Evolutionary conservation across 2,329 filamentous ascomycete species (phyloP).

Genomic region (Mariannaea sp.): DNA sequence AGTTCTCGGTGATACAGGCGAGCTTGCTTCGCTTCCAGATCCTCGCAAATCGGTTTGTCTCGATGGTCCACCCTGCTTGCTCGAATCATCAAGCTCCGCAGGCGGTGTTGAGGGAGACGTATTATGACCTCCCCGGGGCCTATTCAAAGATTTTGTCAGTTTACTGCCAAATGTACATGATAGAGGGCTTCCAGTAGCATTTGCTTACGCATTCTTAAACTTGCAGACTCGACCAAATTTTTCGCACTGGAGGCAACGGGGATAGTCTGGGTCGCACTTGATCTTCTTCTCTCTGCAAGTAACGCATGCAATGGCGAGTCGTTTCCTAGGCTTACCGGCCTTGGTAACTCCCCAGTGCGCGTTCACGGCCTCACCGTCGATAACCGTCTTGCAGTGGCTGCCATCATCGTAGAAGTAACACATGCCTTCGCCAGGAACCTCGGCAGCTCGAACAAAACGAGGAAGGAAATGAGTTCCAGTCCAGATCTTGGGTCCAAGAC

Average conservation of each 20-base stretch:
- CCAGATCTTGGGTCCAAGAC: slow-evolving; percentile 70
- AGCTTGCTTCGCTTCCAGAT: slow-evolving; percentile 51
- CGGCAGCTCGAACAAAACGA: slow-evolving; percentile 65
- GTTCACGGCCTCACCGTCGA: slow-evolving; percentile 86
- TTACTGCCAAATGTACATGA: not conserved
- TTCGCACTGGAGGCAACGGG: slow-evolving; percentile 88
- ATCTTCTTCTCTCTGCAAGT: slow-evolving; percentile 97
- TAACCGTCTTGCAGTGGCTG: slow-evolving; percentile 78
- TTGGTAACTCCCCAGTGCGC: slow-evolving; percentile 94
- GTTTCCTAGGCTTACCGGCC: slow-evolving; percentile 89
- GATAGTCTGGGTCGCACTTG: slow-evolving; percentile 88
- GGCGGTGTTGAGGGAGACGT: slow-evolving; percentile 59
- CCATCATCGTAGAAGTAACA: slow-evolving; percentile 90
- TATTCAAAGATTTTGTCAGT: slow-evolving; percentile 36
- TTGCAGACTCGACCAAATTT: slow-evolving; percentile 87
- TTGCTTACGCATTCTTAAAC: slow-evolving; percentile 81
- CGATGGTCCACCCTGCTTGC: slow-evolving; percentile 42
- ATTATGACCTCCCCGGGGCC: slow-evolving; percentile 63
- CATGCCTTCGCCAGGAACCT: slow-evolving; percentile 76
- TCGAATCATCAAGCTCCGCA: slow-evolving; percentile 54
- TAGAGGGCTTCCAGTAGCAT: slow-evolving; percentile 12
- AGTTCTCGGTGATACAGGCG: slow-evolving; percentile 54
- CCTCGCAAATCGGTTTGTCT: slow-evolving; percentile 45
- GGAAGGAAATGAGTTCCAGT: slow-evolving; percentile 70
- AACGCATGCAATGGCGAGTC: slow-evolving; percentile 88